Percentiles rank a stretch among this genome's conserved stretches.
These are phyloP conservation scores for Rhodotorula sp. DNA, from an alignment of 1,284 basidiomycete genomes.

Conservation along the genomic window DNA sequence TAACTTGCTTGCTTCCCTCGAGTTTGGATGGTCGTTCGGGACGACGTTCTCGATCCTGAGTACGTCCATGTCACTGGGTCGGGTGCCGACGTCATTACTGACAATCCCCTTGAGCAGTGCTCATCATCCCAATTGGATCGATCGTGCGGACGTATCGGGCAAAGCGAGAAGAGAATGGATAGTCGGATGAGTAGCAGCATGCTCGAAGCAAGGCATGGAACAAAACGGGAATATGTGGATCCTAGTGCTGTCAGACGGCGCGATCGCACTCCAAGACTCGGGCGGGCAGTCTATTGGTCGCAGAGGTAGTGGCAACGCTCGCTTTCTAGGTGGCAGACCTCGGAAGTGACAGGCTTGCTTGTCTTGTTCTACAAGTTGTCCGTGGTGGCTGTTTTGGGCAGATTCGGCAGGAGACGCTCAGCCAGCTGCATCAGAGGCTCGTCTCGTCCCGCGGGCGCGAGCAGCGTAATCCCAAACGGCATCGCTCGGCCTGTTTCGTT, in stretches of 20 bases:
- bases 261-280: too few species aligned
- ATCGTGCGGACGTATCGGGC: conserved; percentile 1
- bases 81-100: neutral
- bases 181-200: too few species aligned
- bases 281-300: too few species aligned
- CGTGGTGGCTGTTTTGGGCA: neutral
- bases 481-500: neutral
- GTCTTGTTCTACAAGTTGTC: too few species aligned
- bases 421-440: conserved; percentile 10
- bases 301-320: too few species aligned
- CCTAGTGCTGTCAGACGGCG: too few species aligned
- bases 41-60: conserved; percentile 15
- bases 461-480: conserved; percentile 15
- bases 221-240: too few species aligned
- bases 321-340: too few species aligned
- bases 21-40: conserved; percentile 27
- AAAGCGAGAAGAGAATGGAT: neutral
- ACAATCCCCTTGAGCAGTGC: neutral
- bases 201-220: too few species aligned
- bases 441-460: conserved; percentile 11
- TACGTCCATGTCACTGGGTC: neutral
- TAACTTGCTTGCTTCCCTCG: conserved; percentile 19
- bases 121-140: conserved; percentile 4
- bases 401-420: neutral
- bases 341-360: too few species aligned